A percentile compares a stretch with the other conserved stretches of the same genome.
Evolutionary conservation across 2,329 filamentous ascomycete genomes (phyloP).

Genomic region (Cordyceps militaris): DNA sequence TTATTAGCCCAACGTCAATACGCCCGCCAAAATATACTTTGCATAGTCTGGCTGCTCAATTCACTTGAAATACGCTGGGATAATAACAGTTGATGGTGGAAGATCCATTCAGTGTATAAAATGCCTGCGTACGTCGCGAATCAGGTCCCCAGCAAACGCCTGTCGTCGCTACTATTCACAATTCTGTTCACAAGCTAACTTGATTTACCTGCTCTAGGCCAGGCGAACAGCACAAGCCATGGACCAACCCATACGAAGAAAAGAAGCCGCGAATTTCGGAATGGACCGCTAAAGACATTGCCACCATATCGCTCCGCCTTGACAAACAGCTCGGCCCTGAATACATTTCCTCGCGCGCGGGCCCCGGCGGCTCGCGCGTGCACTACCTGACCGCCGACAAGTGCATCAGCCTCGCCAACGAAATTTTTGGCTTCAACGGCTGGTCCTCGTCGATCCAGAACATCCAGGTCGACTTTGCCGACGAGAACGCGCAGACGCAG

Average conservation of each 20-base stretch:
- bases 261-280: conserved; percentile 59
- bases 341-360: conserved; percentile 82
- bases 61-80: neutral
- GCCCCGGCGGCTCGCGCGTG: conserved; percentile 76
- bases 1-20: neutral
- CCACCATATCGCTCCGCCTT: conserved; percentile 75
- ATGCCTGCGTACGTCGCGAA: conserved; percentile 38
- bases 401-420: conserved; percentile 88
- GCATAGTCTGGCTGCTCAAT: neutral
- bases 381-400: conserved; percentile 97
- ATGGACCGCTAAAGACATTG: conserved; percentile 87
- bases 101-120: conserved; percentile 14
- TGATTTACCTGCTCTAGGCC: conserved; percentile 39
- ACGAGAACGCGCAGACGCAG: conserved; percentile 70
- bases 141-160: conserved; percentile 10
- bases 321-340: conserved; percentile 94
- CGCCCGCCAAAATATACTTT: neutral
- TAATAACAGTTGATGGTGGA: neutral
- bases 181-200: conserved; percentile 7
- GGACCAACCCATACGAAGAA: conserved; percentile 78
- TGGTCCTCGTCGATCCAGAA: conserved; percentile 97
- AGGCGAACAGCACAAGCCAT: conserved; percentile 54
- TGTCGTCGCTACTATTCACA: conserved; percentile 15
- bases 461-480: conserved; percentile 90
- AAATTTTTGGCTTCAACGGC: conserved; percentile 94